phyloP scores from a whole-genome alignment of 208 protist genomes.

The Leishmania gerbilli region DNA sequence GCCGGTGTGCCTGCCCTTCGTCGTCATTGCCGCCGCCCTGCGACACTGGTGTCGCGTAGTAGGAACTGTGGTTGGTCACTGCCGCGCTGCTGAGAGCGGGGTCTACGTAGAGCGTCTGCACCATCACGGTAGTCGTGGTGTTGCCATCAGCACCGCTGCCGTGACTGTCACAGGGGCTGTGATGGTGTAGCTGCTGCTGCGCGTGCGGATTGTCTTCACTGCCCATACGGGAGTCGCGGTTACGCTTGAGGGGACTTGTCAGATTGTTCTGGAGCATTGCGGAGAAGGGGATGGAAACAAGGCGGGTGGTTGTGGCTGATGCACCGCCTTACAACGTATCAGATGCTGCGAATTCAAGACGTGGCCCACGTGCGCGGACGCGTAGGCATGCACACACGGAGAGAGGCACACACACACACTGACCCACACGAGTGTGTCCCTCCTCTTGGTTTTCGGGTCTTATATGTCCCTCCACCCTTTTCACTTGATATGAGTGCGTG shows the following conservation, averaged over 20 bases:
- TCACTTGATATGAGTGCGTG: too few species aligned
- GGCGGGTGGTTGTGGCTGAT: background rate
- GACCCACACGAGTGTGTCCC: background rate
- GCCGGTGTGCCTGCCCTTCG: background rate
- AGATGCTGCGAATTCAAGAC: background rate
- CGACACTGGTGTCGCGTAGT: slow-evolving; percentile 24
- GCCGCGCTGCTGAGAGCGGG: background rate
- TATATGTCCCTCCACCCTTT: too few species aligned
- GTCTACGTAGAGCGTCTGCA: slow-evolving; percentile 11
- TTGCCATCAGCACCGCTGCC: background rate
- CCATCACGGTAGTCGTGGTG: background rate
- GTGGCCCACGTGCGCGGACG: background rate
- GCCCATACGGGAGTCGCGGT: slow-evolving; percentile 9
- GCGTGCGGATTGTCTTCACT: slow-evolving; percentile 11
- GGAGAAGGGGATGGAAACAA: background rate
- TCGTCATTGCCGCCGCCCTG: slow-evolving; percentile 11
- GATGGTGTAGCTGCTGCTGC: slow-evolving; percentile 4
- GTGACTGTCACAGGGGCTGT: background rate
- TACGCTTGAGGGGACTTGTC: slow-evolving; percentile 32
- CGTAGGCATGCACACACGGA: background rate
- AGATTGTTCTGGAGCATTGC: slow-evolving; percentile 17
- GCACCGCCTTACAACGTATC: background rate
- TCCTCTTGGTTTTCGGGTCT: too few species aligned
- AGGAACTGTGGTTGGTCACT: slow-evolving; percentile 13
- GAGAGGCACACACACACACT: slow-evolving; percentile 3